These are phyloP conservation scores for Calocybe indica DNA, from an alignment of 768 basidiomycete genomes.

Conservation along the genomic window DNA sequence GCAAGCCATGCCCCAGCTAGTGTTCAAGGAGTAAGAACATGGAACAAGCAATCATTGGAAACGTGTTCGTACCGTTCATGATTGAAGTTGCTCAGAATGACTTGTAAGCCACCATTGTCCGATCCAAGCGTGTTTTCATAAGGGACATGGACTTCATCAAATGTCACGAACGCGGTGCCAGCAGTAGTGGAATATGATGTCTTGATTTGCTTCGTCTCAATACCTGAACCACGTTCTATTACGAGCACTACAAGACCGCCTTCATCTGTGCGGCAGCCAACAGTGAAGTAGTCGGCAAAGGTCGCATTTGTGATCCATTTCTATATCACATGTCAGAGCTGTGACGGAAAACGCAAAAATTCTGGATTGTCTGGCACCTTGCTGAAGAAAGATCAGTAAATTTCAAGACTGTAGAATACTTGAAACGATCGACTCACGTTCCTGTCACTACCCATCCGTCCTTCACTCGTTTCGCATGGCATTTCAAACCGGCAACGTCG, in stretches of 20 bases:
- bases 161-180: conserved; percentile 54
- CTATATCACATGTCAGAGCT: conserved; percentile 8
- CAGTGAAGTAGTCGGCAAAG: conserved; percentile 67
- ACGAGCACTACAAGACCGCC: conserved; percentile 22
- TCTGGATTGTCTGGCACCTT: conserved; percentile 40
- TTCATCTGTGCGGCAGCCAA: conserved; percentile 53
- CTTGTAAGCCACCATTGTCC: conserved; percentile 45
- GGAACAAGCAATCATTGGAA: not conserved
- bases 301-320: conserved; percentile 84
- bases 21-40: not conserved
- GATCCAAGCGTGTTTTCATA: conserved; percentile 62
- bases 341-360: conserved; percentile 11
- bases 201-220: conserved; percentile 67
- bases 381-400: conserved; percentile 3
- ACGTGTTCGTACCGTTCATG: conserved; percentile 84
- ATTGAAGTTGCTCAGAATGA: conserved; percentile 69
- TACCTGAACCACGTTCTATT: conserved; percentile 41
- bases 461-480: conserved; percentile 65
- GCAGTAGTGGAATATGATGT: conserved; percentile 45
- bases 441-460: conserved; percentile 79
- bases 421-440: conserved; percentile 37
- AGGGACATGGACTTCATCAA: conserved; percentile 60
- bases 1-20: conserved; percentile 38
- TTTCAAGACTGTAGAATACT: not conserved
- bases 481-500: conserved; percentile 68